A percentile compares a stretch with the other conserved stretches of the same genome.
Evolutionary conservation across 2,329 filamentous ascomycete species (phyloP).

Genomic region (Apiospora arundinis): DNA sequence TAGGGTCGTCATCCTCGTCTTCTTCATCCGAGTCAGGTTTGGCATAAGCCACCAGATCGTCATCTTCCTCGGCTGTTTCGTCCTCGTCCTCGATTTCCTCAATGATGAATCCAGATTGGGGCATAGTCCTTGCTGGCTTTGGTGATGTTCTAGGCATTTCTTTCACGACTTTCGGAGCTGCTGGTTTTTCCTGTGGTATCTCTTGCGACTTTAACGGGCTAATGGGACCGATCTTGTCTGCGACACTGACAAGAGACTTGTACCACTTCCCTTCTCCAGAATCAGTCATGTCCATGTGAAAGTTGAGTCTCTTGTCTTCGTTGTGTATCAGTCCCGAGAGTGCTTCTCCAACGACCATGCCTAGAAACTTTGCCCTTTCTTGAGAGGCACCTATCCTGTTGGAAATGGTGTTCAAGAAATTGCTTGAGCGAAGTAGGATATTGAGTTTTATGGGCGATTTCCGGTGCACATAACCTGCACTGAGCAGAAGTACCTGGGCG

Average conservation of each 20-base stretch:
- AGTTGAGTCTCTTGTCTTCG: conserved; percentile 76
- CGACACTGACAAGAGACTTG: conserved; percentile 65
- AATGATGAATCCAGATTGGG: conserved; percentile 57
- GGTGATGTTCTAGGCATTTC: conserved; percentile 27
- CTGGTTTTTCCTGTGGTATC: conserved; percentile 36
- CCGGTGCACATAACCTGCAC: conserved; percentile 77
- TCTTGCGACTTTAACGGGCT: conserved; percentile 51
- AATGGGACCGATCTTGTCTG: conserved; percentile 68
- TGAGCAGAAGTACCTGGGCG: conserved; percentile 78
- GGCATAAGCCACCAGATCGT: conserved; percentile 76
- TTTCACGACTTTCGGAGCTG: conserved; percentile 30
- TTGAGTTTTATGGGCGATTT: conserved; percentile 69
- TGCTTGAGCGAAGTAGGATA: conserved; percentile 72
- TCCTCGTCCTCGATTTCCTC: conserved; percentile 70
- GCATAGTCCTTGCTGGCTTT: conserved; percentile 37
- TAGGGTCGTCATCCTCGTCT: conserved; percentile 93
- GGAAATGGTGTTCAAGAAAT: conserved; percentile 80
- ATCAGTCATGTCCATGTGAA: conserved; percentile 81
- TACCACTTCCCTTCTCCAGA: conserved; percentile 78
- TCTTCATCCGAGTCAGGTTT: conserved; percentile 89
- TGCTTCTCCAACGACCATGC: conserved; percentile 85
- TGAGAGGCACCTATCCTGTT: conserved; percentile 84
- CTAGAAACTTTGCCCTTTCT: conserved; percentile 76
- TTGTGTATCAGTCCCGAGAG: conserved; percentile 69
- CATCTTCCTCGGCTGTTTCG: conserved; percentile 59